A percentile compares a stretch with the other conserved stretches of the same genome.
These are phyloP conservation scores for Beauveria scarabaeidicola DNA, from an alignment of 2,329 filamentous ascomycete genomes.

Conservation along the genomic window DNA sequence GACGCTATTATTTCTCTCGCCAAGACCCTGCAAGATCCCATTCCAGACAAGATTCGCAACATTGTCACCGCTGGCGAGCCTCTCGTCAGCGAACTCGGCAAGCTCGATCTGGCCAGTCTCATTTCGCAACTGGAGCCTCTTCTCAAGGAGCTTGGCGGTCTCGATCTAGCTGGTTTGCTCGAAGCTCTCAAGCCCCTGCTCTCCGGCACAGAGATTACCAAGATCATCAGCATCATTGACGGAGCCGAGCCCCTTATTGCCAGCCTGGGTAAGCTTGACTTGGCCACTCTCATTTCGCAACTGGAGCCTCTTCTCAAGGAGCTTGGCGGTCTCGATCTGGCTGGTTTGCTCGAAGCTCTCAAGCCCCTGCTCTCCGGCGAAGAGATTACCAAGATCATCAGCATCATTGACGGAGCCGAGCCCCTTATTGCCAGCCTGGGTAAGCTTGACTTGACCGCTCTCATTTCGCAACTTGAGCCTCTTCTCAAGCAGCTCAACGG, in stretches of 20 bases:
- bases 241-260: conserved; percentile 26
- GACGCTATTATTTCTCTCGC: conserved; percentile 34
- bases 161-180: conserved; percentile 26
- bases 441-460: conserved; percentile 24
- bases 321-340: conserved; percentile 22
- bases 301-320: conserved; percentile 20
- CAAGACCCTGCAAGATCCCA: conserved; percentile 23
- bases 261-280: conserved; percentile 21
- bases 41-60: conserved; percentile 25
- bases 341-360: conserved; percentile 22
- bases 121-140: conserved; percentile 18
- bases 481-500: conserved; percentile 21
- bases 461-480: conserved; percentile 27
- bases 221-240: conserved; percentile 26
- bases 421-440: conserved; percentile 22
- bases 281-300: conserved; percentile 17
- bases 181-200: conserved; percentile 21
- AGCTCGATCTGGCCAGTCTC: conserved; percentile 17
- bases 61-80: conserved; percentile 29
- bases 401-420: conserved; percentile 26
- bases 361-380: conserved; percentile 21
- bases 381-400: conserved; percentile 23
- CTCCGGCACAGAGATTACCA: conserved; percentile 19
- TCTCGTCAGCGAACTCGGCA: conserved; percentile 23
- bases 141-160: conserved; percentile 17